Evolutionary conservation across 768 basidiomycete genomes (phyloP).

Genomic region (Lactifluus piperatus): DNA sequence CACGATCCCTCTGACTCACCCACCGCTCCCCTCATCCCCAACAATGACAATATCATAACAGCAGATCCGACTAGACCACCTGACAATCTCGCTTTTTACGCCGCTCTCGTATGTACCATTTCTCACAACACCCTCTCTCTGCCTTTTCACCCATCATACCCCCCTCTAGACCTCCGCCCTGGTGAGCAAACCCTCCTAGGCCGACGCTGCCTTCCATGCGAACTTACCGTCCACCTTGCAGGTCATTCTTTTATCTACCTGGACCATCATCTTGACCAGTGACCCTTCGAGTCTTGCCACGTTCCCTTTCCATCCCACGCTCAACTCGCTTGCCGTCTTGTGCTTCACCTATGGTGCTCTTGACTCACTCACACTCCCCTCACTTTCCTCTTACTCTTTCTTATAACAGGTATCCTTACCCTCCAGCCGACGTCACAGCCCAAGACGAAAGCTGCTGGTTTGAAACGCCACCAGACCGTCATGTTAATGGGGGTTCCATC

Average conservation of each 20-base stretch:
- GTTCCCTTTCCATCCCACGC: conserved; percentile 59
- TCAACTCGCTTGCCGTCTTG: conserved; percentile 49
- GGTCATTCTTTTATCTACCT: conserved; percentile 29
- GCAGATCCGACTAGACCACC: conserved; percentile 31
- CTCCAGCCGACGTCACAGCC: conserved; percentile 67
- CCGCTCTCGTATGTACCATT: conserved; percentile 33
- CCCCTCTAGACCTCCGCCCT: conserved; percentile 8
- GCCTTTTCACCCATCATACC: conserved; percentile 4
- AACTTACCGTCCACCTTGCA: neutral
- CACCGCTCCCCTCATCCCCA: too few species aligned
- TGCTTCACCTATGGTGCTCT: conserved; percentile 53
- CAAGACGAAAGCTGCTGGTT: conserved; percentile 54
- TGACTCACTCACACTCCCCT: neutral
- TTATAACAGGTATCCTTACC: conserved; percentile 53
- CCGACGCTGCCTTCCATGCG: neutral
- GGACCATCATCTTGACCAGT: conserved; percentile 38
- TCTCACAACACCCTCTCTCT: too few species aligned
- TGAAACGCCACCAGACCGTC: conserved; percentile 60
- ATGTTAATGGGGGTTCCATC: conserved; percentile 50
- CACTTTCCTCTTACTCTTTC: neutral
- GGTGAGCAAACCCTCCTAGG: neutral
- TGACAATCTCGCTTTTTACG: conserved; percentile 29
- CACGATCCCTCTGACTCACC: too few species aligned
- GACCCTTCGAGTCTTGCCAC: conserved; percentile 40
- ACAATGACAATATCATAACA: neutral